Conservation (phyloP, 2,329 filamentous ascomycete species). For the Aspergillus piperis region DNA sequence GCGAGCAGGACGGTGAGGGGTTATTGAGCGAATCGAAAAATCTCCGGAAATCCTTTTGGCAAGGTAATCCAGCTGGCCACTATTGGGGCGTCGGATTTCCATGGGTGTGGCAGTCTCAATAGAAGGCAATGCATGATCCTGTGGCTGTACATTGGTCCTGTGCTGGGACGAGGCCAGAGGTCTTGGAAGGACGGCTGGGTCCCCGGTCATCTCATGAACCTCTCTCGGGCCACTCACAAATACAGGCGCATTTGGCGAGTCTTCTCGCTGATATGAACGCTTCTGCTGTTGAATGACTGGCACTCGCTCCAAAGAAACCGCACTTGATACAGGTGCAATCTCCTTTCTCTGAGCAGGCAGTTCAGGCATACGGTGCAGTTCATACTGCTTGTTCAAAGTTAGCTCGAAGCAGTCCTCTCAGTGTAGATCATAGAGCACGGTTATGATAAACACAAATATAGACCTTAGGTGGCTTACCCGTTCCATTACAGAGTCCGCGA, state of each 20-base stretch:
- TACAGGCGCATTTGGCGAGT: slow-evolving; percentile 30
- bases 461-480: slow-evolving; percentile 22
- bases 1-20: slow-evolving; percentile 26
- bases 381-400: slow-evolving; percentile 29
- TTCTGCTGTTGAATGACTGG: slow-evolving; percentile 21
- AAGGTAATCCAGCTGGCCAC: slow-evolving; percentile 30
- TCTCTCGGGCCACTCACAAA: slow-evolving; percentile 36
- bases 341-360: slow-evolving; percentile 22
- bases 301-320: slow-evolving; percentile 25
- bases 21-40: slow-evolving; percentile 32
- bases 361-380: slow-evolving; percentile 22
- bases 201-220: slow-evolving; percentile 18
- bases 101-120: slow-evolving; percentile 34
- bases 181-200: slow-evolving; percentile 21
- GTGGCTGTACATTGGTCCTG: slow-evolving; percentile 23
- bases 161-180: slow-evolving; percentile 17
- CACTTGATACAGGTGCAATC: slow-evolving; percentile 25
- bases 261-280: slow-evolving; percentile 17
- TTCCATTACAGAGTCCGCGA: slow-evolving; percentile 12
- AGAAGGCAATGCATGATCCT: slow-evolving; percentile 38
- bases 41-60: slow-evolving; percentile 31
- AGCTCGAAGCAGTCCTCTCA: slow-evolving; percentile 17
- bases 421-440: too few species aligned
- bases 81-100: slow-evolving; percentile 27
- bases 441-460: background rate